These are phyloP conservation scores for Neopestalotiopsis sp. DNA, from an alignment of 2,329 filamentous ascomycete genomes.

Conservation along the genomic window DNA sequence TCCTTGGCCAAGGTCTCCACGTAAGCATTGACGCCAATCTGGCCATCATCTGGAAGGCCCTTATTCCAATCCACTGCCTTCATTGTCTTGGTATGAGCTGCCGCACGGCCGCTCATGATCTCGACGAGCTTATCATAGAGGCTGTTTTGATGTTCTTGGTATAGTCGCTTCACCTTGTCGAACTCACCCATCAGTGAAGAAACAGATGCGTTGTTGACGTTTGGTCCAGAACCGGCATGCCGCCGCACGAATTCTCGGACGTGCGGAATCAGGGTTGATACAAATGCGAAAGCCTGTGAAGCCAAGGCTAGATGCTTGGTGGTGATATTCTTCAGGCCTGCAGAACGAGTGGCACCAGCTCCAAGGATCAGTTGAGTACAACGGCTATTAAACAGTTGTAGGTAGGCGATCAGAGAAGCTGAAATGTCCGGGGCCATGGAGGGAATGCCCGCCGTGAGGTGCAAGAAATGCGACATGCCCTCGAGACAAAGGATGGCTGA, in stretches of 20 bases:
- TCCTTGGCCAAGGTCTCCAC: slow-evolving; percentile 90
- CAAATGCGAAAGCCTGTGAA: slow-evolving; percentile 86
- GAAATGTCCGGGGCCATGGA: slow-evolving; percentile 88
- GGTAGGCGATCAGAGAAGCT: slow-evolving; percentile 78
- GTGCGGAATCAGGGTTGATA: slow-evolving; percentile 86
- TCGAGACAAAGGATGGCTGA: slow-evolving; percentile 83
- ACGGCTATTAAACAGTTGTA: slow-evolving; percentile 93
- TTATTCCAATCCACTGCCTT: slow-evolving; percentile 77
- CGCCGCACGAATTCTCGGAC: slow-evolving; percentile 89
- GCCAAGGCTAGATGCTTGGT: slow-evolving; percentile 94
- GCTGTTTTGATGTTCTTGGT: slow-evolving; percentile 87
- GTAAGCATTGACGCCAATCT: slow-evolving; percentile 65
- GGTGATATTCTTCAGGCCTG: slow-evolving; percentile 93
- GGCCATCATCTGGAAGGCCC: slow-evolving; percentile 31
- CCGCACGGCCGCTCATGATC: slow-evolving; percentile 83
- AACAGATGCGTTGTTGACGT: slow-evolving; percentile 48
- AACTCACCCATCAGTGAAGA: slow-evolving; percentile 78
- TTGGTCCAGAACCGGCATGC: slow-evolving; percentile 60
- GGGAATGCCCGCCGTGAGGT: slow-evolving; percentile 83
- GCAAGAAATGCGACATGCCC: slow-evolving; percentile 82
- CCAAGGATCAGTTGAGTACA: slow-evolving; percentile 96
- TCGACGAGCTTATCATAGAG: slow-evolving; percentile 94
- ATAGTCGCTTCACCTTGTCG: slow-evolving; percentile 82
- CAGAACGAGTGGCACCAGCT: slow-evolving; percentile 86
- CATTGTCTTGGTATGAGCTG: slow-evolving; percentile 76